A percentile compares a stretch with the other conserved stretches of the same genome.
phyloP scores from a whole-genome alignment of 768 basidiomycete genomes.

The Hebeloma cylindrosporum region DNA sequence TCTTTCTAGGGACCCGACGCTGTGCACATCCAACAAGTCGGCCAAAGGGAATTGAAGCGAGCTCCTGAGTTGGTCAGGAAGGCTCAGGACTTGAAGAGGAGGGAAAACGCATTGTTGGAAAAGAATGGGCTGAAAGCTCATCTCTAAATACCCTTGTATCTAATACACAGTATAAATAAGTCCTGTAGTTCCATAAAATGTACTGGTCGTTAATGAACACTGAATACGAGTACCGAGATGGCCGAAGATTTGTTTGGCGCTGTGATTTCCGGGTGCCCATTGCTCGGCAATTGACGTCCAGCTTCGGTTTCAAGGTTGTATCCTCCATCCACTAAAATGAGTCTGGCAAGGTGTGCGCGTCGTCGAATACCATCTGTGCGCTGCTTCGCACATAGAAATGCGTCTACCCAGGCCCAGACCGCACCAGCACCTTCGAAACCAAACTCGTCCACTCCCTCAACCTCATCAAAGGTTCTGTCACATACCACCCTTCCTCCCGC shows the following conservation, averaged over 20 bases:
- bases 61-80: constrained; percentile 60
- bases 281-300: too few species aligned
- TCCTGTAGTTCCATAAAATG: too few species aligned
- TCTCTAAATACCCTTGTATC: constrained; percentile 36
- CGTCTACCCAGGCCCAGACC: constrained; percentile 13
- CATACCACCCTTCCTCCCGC: constrained; percentile 46
- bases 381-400: constrained; percentile 11
- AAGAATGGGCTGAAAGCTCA: constrained; percentile 61
- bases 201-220: too few species aligned
- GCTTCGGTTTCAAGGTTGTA: too few species aligned
- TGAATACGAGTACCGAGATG: too few species aligned
- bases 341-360: constrained; percentile 14
- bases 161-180: too few species aligned
- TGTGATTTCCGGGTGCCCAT: too few species aligned
- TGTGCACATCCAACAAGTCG: constrained; percentile 95
- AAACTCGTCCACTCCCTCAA: constrained; percentile 14
- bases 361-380: constrained; percentile 13
- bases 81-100: constrained; percentile 54
- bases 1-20: constrained; percentile 71
- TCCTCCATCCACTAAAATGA: constrained; percentile 17
- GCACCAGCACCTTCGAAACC: constrained; percentile 1
- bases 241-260: constrained; percentile 3
- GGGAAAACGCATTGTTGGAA: constrained; percentile 58
- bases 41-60: constrained; percentile 82
- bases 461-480: constrained; percentile 24